These are phyloP conservation scores for Hirsutella rhossiliensis DNA, from an alignment of 2,329 filamentous ascomycete species.

Conservation along the genomic window DNA sequence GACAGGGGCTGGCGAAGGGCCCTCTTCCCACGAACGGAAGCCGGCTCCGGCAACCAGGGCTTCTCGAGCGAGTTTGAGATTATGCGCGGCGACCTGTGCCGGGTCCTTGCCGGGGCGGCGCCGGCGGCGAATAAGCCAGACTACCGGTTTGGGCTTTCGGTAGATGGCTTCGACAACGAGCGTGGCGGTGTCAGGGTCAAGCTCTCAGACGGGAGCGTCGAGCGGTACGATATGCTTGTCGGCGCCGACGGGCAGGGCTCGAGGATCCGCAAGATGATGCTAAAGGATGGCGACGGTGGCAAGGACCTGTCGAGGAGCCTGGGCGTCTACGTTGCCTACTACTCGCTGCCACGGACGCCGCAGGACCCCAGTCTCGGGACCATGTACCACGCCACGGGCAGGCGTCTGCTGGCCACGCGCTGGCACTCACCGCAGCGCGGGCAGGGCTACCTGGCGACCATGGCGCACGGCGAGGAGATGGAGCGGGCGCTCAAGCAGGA, in stretches of 20 bases:
- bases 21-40: slow-evolving; percentile 15
- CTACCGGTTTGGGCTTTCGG: slow-evolving; percentile 4
- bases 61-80: slow-evolving; percentile 41
- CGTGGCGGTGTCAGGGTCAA: slow-evolving; percentile 2
- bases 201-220: slow-evolving; percentile 6
- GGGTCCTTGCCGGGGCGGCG: slow-evolving; percentile 25
- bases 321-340: neutral
- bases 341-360: neutral
- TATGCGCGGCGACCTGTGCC: slow-evolving; percentile 37
- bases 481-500: slow-evolving; percentile 9
- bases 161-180: neutral
- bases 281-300: slow-evolving; percentile 2
- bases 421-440: slow-evolving; percentile 12
- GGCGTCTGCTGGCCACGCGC: slow-evolving; percentile 21
- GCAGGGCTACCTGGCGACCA: slow-evolving; percentile 11
- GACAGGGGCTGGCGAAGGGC: slow-evolving; percentile 21
- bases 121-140: slow-evolving; percentile 8
- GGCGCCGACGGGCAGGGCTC: slow-evolving; percentile 9
- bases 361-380: neutral
- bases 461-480: slow-evolving; percentile 10
- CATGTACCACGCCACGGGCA: slow-evolving; percentile 21
- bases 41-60: slow-evolving; percentile 8
- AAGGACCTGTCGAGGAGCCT: neutral
- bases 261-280: slow-evolving; percentile 5
- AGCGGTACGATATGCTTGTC: slow-evolving; percentile 7